Evolutionary conservation across 345 rosid species (phyloP).

Genomic region (Kernera saxatilis): DNA sequence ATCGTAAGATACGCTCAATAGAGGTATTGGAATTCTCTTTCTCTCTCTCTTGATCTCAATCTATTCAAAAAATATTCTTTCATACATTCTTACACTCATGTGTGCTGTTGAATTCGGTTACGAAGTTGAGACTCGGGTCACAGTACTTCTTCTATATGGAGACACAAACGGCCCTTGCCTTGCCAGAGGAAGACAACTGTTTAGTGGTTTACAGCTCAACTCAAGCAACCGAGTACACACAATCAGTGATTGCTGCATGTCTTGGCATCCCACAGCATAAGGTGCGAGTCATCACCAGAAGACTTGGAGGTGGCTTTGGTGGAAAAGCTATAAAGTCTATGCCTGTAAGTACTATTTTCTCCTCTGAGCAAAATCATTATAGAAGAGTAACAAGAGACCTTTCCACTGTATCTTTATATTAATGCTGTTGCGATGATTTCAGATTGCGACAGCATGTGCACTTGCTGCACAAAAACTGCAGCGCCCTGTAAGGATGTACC

Average conservation of each 20-base stretch:
- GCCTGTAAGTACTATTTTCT: slow-evolving; percentile 49
- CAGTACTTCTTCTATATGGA: slow-evolving; percentile 94
- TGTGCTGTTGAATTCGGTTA: neutral
- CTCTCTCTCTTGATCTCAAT: neutral
- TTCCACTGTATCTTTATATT: neutral
- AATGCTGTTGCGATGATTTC: slow-evolving; percentile 1
- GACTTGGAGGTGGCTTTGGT: slow-evolving; percentile 94
- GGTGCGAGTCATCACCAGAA: slow-evolving; percentile 76
- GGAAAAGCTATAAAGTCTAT: slow-evolving; percentile 76
- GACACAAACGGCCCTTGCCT: slow-evolving; percentile 77
- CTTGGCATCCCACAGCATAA: slow-evolving; percentile 76
- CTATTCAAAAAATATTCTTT: neutral
- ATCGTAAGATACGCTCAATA: slow-evolving; percentile 55
- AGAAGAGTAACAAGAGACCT: neutral
- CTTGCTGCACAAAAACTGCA: slow-evolving; percentile 64
- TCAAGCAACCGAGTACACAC: slow-evolving; percentile 65
- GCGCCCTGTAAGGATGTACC: slow-evolving; percentile 63
- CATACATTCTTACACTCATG: neutral
- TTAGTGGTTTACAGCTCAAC: slow-evolving; percentile 61
- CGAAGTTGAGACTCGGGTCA: slow-evolving; percentile 66
- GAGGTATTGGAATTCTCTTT: slow-evolving; percentile 40
- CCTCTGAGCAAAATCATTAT: neutral
- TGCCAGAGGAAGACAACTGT: slow-evolving; percentile 88
- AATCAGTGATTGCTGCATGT: slow-evolving; percentile 55
- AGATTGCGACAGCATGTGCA: slow-evolving; percentile 87